phyloP scores from a whole-genome alignment of 129 eudicot species.

The Flaveria sonorensis region DNA sequence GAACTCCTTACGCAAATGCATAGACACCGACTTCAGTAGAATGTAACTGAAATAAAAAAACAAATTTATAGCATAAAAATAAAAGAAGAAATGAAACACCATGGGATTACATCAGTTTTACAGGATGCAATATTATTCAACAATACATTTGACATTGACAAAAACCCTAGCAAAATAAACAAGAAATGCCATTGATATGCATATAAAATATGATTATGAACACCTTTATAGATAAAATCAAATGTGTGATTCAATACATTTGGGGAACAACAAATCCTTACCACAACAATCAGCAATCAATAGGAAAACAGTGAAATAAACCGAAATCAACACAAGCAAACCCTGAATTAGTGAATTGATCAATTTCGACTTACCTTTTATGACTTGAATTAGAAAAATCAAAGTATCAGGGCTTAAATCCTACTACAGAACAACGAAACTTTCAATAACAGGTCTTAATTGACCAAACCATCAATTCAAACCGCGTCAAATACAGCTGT shows the following conservation, averaged over 20 bases:
- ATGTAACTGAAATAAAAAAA: not conserved
- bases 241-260: not conserved
- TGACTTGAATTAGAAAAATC: not conserved
- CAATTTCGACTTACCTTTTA: not conserved
- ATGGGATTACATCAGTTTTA: not conserved
- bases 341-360: not conserved
- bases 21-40: not conserved
- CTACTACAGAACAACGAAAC: conserved; percentile 14
- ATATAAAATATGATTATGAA: not conserved
- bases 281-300: conserved; percentile 13
- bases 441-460: conserved; percentile 11
- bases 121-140: not conserved
- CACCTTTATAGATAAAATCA: not conserved
- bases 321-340: not conserved
- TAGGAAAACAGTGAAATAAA: not conserved
- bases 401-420: conserved; percentile 16
- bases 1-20: not conserved
- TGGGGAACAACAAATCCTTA: not conserved
- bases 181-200: not conserved
- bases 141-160: not conserved
- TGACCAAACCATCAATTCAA: conserved; percentile 19
- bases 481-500: conserved; percentile 35
- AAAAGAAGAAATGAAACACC: too few species aligned
- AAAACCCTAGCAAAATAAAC: too few species aligned
- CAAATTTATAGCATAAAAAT: too few species aligned